A percentile compares a stretch with the other conserved stretches of the same genome.
These are phyloP conservation scores for Withania somnifera DNA, from an alignment of 305 asterid genomes.

Conservation along the genomic window DNA sequence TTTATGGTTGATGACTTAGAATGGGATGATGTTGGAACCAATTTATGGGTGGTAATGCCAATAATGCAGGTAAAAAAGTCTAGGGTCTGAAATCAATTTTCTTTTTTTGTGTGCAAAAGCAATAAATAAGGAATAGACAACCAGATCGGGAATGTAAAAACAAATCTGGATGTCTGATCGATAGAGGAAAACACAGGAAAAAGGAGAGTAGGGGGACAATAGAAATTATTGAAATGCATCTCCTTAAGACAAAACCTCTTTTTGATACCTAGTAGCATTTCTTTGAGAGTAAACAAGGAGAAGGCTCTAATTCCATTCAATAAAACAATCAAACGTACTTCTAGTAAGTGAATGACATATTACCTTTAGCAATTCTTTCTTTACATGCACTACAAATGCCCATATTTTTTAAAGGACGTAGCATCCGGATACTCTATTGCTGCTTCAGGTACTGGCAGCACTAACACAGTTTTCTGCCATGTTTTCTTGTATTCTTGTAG, in stretches of 20 bases:
- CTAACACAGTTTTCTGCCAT: not conserved
- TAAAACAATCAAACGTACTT: not conserved
- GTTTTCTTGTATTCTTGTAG: not conserved
- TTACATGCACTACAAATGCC: not conserved
- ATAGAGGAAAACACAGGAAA: not conserved
- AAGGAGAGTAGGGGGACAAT: not conserved
- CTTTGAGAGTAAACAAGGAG: too few relatives aligned
- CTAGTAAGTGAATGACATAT: not conserved
- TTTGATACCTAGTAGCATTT: not conserved
- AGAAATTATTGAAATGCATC: not conserved
- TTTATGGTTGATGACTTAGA: not conserved
- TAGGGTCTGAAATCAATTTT: not conserved
- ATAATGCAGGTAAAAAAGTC: not conserved
- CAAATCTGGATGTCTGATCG: too few relatives aligned
- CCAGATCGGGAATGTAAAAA: not conserved
- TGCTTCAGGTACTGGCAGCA: not conserved
- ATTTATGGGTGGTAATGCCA: not conserved
- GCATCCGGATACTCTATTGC: not conserved
- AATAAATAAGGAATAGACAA: not conserved
- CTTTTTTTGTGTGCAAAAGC: not conserved
- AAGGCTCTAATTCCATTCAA: not conserved
- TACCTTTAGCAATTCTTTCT: not conserved
- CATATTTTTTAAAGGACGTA: not conserved
- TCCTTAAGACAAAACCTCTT: not conserved
- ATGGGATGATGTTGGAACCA: not conserved